Conservation (phyloP, 192 early-diverging fungal species). For the Lobosporangium transversale region DNA sequence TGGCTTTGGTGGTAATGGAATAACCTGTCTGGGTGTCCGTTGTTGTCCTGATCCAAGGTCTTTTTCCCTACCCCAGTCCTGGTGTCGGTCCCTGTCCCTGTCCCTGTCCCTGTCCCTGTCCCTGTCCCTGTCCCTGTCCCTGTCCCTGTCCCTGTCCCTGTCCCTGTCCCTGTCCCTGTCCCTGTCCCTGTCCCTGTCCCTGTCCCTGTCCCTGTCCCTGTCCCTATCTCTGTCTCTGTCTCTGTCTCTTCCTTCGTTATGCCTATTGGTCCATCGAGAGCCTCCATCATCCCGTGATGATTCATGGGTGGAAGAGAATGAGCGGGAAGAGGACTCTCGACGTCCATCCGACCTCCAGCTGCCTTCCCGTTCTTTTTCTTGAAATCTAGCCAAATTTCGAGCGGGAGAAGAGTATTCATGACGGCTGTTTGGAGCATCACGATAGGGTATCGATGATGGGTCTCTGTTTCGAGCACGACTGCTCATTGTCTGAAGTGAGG, state of each 20-base stretch:
- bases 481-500: conserved; percentile 22
- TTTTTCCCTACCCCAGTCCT: too few relatives aligned
- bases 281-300: conserved; percentile 9
- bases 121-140: too few relatives aligned
- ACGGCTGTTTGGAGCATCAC: conserved; percentile 6
- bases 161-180: too few relatives aligned
- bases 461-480: conserved; percentile 15
- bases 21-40: conserved; percentile 27
- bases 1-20: conserved; percentile 44
- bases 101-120: too few relatives aligned
- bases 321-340: not conserved
- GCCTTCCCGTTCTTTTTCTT: not conserved
- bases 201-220: too few relatives aligned
- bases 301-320: not conserved
- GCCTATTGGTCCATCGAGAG: conserved; percentile 6
- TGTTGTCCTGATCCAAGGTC: not conserved
- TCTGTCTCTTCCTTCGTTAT: conserved; percentile 5
- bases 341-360: conserved; percentile 13
- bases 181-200: too few relatives aligned
- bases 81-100: too few relatives aligned
- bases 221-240: too few relatives aligned
- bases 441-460: not conserved
- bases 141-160: too few relatives aligned
- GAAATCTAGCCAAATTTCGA: not conserved
- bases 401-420: conserved; percentile 5